Conservation (phyloP, 768 basidiomycete genomes). For the Tulasnella sp. region DNA sequence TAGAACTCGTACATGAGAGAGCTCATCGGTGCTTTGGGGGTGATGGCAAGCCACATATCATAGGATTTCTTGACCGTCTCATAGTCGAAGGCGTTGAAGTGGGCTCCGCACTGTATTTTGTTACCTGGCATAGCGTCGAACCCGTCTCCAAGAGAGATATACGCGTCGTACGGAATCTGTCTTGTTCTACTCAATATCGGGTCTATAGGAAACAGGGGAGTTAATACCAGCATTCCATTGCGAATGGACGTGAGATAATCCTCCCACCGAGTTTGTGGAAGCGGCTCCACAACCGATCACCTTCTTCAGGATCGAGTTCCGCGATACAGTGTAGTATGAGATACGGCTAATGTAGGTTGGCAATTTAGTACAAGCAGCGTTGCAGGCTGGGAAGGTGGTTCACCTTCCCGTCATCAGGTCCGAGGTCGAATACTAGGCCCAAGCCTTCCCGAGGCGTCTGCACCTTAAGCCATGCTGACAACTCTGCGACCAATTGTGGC, state of each 20-base stretch:
- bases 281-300: background rate
- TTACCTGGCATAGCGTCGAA: background rate
- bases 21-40: background rate
- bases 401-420: background rate
- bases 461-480: background rate
- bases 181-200: background rate
- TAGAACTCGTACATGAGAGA: slow-evolving; percentile 10
- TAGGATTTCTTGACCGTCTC: slow-evolving; percentile 2
- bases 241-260: too few species aligned
- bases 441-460: slow-evolving; percentile 1
- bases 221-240: background rate
- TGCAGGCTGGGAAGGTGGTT: background rate
- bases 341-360: background rate
- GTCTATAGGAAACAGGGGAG: too few species aligned
- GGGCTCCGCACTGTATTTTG: background rate
- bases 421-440: background rate
- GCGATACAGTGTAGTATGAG: background rate
- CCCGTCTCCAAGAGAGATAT: background rate
- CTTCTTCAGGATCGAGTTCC: background rate
- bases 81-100: background rate
- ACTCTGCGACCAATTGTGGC: background rate
- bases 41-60: background rate
- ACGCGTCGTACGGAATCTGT: background rate
- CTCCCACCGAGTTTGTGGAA: slow-evolving; percentile 7
- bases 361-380: too few species aligned